Evolutionary conservation across 768 basidiomycete species (phyloP), one percentile per base, ranked within the genome.

Genomic region (Serpula lacrymans): DNA sequence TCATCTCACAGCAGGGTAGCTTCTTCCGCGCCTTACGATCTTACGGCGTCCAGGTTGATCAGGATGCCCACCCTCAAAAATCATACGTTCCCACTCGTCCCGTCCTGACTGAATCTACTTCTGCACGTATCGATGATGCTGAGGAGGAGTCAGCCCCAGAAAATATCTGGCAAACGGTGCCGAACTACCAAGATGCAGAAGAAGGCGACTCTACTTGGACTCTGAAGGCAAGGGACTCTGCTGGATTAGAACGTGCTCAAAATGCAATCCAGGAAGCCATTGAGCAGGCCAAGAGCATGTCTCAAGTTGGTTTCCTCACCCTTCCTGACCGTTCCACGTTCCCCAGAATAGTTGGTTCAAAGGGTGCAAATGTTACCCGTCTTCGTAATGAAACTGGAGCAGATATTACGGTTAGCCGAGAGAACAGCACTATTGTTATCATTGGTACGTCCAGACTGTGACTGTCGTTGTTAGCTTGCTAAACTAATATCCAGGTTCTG

Each of bases 341-440:
- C 80, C 93, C 94, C 11, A 75, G 90, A 50, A 94, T 97, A 51
- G 91, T 97, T 47, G 94, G 94, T 27, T 67, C 84, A 9, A 95
- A 94, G 66, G 93, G 93, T 39, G 70, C 90, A 20, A 97, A 91
- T 52, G 88, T 97, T 37, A 75, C 85, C 38, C 85, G 93, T 35
- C 75, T 97, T 38, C 81, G 93, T 41, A 77, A 76, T 37, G 91
- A 92, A 64, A 95, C 88, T 38, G 88, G 90, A 29, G 87, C 93
- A 40, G 91, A 95, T 57, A 92, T 97, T 52, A 88, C 80, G 30
- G 89, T 97, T 40, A 81, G 89, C 60, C 80, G 88, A 48, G 92
- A 93, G 47, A 87, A 86, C 57, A 88, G 73, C 61, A 82, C 82
- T 22, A 94, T 96, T 53, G 78, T 86, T 49, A 85, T 97, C 55